These are phyloP conservation scores for Agaricus blazei DNA, from an alignment of 768 basidiomycete species.

Conservation along the genomic window DNA sequence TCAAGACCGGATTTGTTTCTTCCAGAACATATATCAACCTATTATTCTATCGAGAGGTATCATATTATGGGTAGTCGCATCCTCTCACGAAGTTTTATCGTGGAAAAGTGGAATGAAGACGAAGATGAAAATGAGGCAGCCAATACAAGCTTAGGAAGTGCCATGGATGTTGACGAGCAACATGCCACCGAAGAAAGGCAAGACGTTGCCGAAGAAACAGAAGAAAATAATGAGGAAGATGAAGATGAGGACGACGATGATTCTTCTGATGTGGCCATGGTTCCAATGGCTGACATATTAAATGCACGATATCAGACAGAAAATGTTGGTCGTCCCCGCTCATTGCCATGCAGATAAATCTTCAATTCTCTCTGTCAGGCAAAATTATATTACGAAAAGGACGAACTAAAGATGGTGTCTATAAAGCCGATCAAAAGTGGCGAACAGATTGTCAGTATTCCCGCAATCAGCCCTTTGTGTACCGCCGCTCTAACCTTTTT, in stretches of 20 bases:
- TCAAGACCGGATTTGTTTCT: slow-evolving; percentile 75
- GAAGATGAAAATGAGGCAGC: slow-evolving; percentile 25
- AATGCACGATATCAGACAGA: slow-evolving; percentile 84
- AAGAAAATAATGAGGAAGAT: slow-evolving; percentile 19
- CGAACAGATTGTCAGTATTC: slow-evolving; percentile 75
- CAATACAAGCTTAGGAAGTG: slow-evolving; percentile 29
- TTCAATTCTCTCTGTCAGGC: slow-evolving; percentile 44
- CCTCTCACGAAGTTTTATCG: slow-evolving; percentile 86
- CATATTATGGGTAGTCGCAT: slow-evolving; percentile 91
- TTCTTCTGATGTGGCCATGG: slow-evolving; percentile 75
- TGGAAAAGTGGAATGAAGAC: slow-evolving; percentile 53
- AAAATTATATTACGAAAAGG: slow-evolving; percentile 76
- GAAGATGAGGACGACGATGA: slow-evolving; percentile 49
- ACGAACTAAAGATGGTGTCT: slow-evolving; percentile 70
- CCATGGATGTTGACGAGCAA: slow-evolving; percentile 37
- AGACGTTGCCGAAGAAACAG: slow-evolving; percentile 34
- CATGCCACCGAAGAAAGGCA: slow-evolving; percentile 25
- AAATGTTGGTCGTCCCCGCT: slow-evolving; percentile 52
- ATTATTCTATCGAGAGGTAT: slow-evolving; percentile 70
- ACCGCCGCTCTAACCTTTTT: slow-evolving; percentile 3
- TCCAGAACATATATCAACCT: slow-evolving; percentile 30
- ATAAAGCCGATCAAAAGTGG: slow-evolving; percentile 71
- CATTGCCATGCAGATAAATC: not conserved
- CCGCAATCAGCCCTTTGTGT: slow-evolving; percentile 2
- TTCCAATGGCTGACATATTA: slow-evolving; percentile 94